Percentiles rank a stretch among this genome's conserved stretches.
These are phyloP conservation scores for Blastocladiella britannica DNA, from an alignment of 192 early-diverging fungal species.

Conservation along the genomic window DNA sequence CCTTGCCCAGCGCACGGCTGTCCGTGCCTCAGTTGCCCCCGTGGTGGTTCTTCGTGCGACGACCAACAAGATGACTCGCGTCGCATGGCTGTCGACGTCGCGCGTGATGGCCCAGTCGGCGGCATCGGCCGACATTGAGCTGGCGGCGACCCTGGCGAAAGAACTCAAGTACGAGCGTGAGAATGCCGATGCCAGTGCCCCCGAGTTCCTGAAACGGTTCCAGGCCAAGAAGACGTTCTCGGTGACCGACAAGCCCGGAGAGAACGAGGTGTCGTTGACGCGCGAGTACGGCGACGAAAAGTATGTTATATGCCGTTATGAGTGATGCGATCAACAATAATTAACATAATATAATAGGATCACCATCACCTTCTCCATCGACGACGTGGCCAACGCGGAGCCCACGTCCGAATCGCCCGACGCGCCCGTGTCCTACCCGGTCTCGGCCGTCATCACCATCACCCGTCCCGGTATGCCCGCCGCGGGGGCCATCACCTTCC, in stretches of 20 bases:
- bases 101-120: too few relatives aligned
- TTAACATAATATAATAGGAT: slow-evolving; percentile 28
- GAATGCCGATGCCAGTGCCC: slow-evolving; percentile 27
- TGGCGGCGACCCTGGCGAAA: slow-evolving; percentile 44
- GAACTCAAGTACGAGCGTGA: slow-evolving; percentile 58
- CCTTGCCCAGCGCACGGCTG: too few relatives aligned
- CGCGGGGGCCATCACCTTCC: slow-evolving; percentile 58
- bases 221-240: slow-evolving; percentile 35
- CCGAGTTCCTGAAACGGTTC: slow-evolving; percentile 57
- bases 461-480: slow-evolving; percentile 54
- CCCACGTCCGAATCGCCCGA: slow-evolving; percentile 24
- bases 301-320: slow-evolving; percentile 21
- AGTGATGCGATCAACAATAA: not conserved
- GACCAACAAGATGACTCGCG: too few relatives aligned
- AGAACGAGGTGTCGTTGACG: slow-evolving; percentile 56
- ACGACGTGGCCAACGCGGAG: slow-evolving; percentile 55
- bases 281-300: slow-evolving; percentile 79
- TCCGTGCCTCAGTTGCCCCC: too few relatives aligned
- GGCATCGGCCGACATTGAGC: slow-evolving; percentile 33
- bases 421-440: slow-evolving; percentile 29
- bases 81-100: too few relatives aligned
- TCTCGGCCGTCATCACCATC: slow-evolving; percentile 59
- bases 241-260: slow-evolving; percentile 35
- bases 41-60: too few relatives aligned
- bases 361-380: slow-evolving; percentile 66